Evolutionary conservation across 345 rosid species (phyloP).

Genomic region (Gossypium australe): DNA sequence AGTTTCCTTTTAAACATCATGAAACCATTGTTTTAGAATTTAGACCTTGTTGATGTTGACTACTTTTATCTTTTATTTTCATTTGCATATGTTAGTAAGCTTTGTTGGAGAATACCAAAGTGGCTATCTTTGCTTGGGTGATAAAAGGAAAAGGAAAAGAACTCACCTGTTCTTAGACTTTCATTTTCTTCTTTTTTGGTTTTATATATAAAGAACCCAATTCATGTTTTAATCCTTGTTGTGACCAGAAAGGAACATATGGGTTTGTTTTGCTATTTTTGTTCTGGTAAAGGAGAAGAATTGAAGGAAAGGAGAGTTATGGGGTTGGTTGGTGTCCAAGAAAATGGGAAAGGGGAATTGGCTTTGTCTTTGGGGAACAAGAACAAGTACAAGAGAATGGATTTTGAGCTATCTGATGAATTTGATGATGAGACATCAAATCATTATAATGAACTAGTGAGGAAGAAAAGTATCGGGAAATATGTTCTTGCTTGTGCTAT

Average conservation of each 20-base stretch:
- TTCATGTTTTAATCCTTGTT: background rate
- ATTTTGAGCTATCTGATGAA: slow-evolving; percentile 35
- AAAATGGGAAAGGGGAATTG: slow-evolving; percentile 38
- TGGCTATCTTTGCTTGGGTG: background rate
- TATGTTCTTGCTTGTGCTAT: slow-evolving; percentile 73
- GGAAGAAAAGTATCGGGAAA: slow-evolving; percentile 38
- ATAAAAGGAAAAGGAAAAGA: background rate
- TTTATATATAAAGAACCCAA: slow-evolving; percentile 12
- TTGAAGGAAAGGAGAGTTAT: slow-evolving; percentile 3
- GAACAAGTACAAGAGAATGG: slow-evolving; percentile 79
- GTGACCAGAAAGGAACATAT: background rate
- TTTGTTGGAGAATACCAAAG: background rate
- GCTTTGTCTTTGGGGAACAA: slow-evolving; percentile 46
- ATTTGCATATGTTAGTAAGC: background rate
- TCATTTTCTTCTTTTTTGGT: background rate
- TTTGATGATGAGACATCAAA: slow-evolving; percentile 23
- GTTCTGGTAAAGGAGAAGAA: background rate
- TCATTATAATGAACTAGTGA: slow-evolving; percentile 27
- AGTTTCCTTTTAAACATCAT: slow-evolving; percentile 23
- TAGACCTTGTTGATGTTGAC: slow-evolving; percentile 1
- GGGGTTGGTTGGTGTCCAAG: slow-evolving; percentile 52
- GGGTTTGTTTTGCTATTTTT: slow-evolving; percentile 5
- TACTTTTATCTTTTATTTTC: background rate
- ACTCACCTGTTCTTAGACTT: slow-evolving; percentile 4
- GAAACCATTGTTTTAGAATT: background rate